These are phyloP conservation scores for Globisporangium radiosum DNA, from an alignment of 352 stramenopile genomes.

Conservation along the genomic window DNA sequence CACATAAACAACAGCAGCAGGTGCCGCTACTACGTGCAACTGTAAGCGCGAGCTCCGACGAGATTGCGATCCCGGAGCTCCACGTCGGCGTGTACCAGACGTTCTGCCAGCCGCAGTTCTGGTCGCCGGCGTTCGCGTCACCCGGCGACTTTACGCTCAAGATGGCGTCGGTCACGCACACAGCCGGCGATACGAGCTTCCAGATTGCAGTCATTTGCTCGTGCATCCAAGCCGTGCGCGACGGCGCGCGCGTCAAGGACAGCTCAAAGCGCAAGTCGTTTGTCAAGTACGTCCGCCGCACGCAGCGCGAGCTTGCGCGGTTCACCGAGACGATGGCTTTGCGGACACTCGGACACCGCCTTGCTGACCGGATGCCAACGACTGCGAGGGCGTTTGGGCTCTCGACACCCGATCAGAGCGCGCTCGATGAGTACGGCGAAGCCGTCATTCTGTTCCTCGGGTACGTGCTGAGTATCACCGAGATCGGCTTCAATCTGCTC, in stretches of 20 bases:
- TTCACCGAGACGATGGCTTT: conserved; percentile 56
- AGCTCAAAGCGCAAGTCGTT: conserved; percentile 60
- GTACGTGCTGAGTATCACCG: conserved; percentile 60
- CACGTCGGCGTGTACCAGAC: conserved; percentile 55
- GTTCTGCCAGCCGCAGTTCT: conserved; percentile 57
- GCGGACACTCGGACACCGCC: conserved; percentile 51
- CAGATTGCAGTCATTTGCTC: conserved; percentile 54
- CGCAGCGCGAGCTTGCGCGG: conserved; percentile 37
- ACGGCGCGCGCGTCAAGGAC: conserved; percentile 28
- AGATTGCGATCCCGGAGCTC: conserved; percentile 63
- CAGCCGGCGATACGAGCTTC: conserved; percentile 37
- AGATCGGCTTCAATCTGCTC: conserved; percentile 62
- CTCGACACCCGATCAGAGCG: conserved; percentile 22
- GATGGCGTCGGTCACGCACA: conserved; percentile 34
- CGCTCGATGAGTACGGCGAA: conserved; percentile 49
- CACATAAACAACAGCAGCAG: background rate
- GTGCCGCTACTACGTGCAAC: background rate
- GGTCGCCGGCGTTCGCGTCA: conserved; percentile 69
- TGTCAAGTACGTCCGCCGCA: conserved; percentile 49
- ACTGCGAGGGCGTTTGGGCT: conserved; percentile 3
- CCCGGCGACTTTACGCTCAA: conserved; percentile 76
- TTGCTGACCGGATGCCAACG: conserved; percentile 50
- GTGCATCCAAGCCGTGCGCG: conserved; percentile 43
- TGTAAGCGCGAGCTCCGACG: conserved; percentile 20
- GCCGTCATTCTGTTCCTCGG: conserved; percentile 47